These are phyloP conservation scores for Lanmaoa rubissima DNA, from an alignment of 768 basidiomycete genomes.

Conservation along the genomic window DNA sequence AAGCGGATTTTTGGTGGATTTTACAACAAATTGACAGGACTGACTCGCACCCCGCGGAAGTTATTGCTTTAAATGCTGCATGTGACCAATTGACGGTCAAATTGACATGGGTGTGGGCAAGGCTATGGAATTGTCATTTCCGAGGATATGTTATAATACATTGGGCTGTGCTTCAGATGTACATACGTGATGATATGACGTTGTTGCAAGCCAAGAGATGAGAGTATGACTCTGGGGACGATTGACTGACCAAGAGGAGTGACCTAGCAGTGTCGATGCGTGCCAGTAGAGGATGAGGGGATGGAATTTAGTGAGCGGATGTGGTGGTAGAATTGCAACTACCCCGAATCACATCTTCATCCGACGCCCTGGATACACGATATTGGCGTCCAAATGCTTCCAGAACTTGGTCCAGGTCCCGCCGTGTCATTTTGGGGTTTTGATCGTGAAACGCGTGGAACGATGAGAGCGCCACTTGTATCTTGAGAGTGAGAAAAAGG, in stretches of 20 bases:
- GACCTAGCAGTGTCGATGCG: background rate
- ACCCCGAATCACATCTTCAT: background rate
- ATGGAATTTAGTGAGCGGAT: background rate
- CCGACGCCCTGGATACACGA: background rate
- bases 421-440: conserved; percentile 5
- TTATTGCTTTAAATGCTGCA: background rate
- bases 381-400: background rate
- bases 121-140: too few relatives aligned
- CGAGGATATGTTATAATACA: conserved; percentile 6
- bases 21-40: background rate
- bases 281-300: background rate
- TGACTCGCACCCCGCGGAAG: conserved; percentile 11
- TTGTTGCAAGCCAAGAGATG: background rate
- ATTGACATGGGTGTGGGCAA: background rate
- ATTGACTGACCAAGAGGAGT: background rate
- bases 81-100: conserved; percentile 1
- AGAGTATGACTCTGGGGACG: background rate
- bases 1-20: conserved; percentile 13
- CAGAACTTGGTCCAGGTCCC: background rate
- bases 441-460: conserved; percentile 8
- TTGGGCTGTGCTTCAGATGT: background rate
- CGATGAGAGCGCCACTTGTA: conserved; percentile 3
- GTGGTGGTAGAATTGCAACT: background rate
- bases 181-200: background rate
- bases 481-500: conserved; percentile 10